Base-by-base conservation (phyloP, 495 filamentous ascomycete species). In the Aspergillus olivimuriae region DNA sequence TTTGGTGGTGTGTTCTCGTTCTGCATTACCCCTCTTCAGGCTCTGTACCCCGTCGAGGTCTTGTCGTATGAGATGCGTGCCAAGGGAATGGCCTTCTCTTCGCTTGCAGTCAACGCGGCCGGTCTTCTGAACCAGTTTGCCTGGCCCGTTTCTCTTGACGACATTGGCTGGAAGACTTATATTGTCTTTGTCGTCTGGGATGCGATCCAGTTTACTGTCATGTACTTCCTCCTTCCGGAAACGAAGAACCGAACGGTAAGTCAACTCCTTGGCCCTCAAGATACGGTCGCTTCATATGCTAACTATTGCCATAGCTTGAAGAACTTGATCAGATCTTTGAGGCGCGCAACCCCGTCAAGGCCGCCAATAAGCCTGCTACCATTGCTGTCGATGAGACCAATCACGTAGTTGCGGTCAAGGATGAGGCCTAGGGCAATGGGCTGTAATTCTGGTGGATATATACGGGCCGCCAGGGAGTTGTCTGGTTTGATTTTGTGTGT, bases 31-130 rank as follows among this genome's bases (percentile, higher is more conserved):
- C 78, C 80, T 0, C 63, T 84, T n/a, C 78, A 81, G 48, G 75
- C 73, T 36, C 62, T 83, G 24, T 86, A 84, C 63, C 78, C 78
- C 1, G 74, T 79, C 17, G 82, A 84, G 56, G 73, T 76, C 24
- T 64, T 84, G 8, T 62, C 66, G 3, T 76, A 69, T 51, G 70
- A 78, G 33, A 69, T 69, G 52, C 69, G 79, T 24, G 80, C 80
- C 20, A 83, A 83, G 57, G 79, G 80, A 1, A 80, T 83, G 76
- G 78, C 51, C 14, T 38, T 60, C 7, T 71, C 23, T 10, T 34
- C 37, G 8, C 15, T 47, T 0, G 16, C 17, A 14, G 19, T 34
- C n/a, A 34, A 41, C 9, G 24, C 26, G 11, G 26, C 37, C 2
- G 16, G 24, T 8, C 15, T 41, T 17, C 17, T 47, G 9, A 47